Base-by-base conservation (phyloP, 129 eudicot genomes). In the Escallonia rubra region DNA sequence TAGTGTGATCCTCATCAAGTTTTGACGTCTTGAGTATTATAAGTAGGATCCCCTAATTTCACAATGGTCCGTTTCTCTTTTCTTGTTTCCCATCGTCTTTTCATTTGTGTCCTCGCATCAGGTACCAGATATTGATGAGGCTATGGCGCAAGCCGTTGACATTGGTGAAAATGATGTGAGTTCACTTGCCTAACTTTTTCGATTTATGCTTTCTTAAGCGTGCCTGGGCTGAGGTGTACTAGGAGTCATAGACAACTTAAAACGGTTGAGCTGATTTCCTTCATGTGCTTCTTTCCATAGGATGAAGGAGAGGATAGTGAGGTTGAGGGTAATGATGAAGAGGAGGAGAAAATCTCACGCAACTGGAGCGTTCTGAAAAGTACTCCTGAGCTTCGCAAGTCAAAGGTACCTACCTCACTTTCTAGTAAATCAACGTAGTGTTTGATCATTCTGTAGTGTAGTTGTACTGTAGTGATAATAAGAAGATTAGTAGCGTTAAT, bases 101-200 rank as follows among this genome's bases (percentile, higher is more conserved):
- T 23, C 34, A 23, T 23, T 46, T 50, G 63, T 66, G 47, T 46
- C 69, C 46, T 73, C 40, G 63, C 69, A 39, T 54, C 72, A 89
- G 95, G 69, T 75, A 52, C 58, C 90, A 68, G 89, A 83, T 58
- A 80, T 78, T 44, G 99, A 94, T 76, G 97, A 94, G 41, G 96
- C 99, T 63, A 93, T 93, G 99, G 95, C 99, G 67, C 82, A 72
- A 61, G 99, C 99, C 44, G 93, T 94, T 66, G 99, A 94, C 80
- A 94, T 94, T 43, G 99, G 99, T 39, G 97, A 89, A 89, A 86
- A 84, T 76, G 99, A 94, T 74, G 99, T 89, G 76, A 82, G 84
- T 55, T 65, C 43, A 6, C 43, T 11, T 59, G 47, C 56, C 57
- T 56, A 40, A 47, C 78, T 68, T 12, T 15, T 34, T 51, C 7